Evolutionary conservation across 2,329 filamentous ascomycete genomes (phyloP), one percentile per base, ranked within the genome.

Genomic region (Pseudocercospora fijiensis): DNA sequence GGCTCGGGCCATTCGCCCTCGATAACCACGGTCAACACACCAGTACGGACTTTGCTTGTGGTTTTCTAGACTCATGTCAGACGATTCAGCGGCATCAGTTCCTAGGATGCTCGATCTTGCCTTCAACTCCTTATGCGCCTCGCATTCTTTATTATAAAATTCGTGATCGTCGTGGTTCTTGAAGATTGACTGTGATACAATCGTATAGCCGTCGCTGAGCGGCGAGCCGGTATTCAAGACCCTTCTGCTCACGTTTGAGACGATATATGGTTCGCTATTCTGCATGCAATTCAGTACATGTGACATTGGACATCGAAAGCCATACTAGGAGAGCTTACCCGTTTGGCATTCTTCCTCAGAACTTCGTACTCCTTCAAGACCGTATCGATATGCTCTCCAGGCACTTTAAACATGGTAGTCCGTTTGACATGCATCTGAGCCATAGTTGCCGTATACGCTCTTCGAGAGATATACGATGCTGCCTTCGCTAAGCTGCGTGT

Each of bases 251-350:
- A 67, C 67, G 30, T 73, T 73, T 62, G 82, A 82, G 43, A 86
- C 76, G 69, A 92, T 89, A 75, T 91, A 92, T 0, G 87, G 86
- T 73, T 89, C 86, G 66, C 87, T 88, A 70, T 90, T 83, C 89
- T 91, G 57, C 20, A 55, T 1, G 2, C 33, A 24, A 30, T 6
- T 45, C 13, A 47, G 33, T 18, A 57, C 24, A 22, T 4, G 26
- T 30, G 24, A 24, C 2, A 13, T 45, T 22, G 11, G n/a, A 27
- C 18, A 26, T n/a, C 16, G 30, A 58, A 52, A 18, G 20, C 20
- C 11, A 18, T 22, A 20, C 27, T 4, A n/a, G 51, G 8, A 37
- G 26, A 3, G 58, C 53, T 24, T 57, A 81, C 80, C 75, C 80
- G 81, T 16, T 75, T 70, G 4, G 80, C 79, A 2, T 77, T 80